Conservation (phyloP, 2,329 filamentous ascomycete species). For the Lecanicillium sp. region DNA sequence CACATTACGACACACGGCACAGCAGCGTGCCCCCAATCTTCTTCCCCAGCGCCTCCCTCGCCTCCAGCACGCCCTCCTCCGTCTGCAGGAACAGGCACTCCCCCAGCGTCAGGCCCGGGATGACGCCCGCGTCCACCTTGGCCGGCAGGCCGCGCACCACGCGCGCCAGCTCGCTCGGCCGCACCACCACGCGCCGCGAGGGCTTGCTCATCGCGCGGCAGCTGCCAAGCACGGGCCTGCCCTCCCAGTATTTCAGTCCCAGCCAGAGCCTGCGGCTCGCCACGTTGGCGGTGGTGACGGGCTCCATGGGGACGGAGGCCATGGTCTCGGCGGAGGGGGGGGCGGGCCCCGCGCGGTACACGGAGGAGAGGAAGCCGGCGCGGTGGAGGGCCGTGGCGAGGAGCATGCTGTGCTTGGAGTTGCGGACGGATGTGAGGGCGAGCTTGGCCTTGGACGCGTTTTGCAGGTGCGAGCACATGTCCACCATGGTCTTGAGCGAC, state of each 20-base stretch:
- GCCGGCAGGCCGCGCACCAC: conserved; percentile 64
- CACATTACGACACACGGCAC: conserved; percentile 61
- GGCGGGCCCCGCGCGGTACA: conserved; percentile 62
- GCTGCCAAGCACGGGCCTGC: conserved; percentile 67
- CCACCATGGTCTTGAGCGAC: conserved; percentile 62
- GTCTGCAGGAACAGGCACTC: conserved; percentile 80
- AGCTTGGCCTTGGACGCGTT: conserved; percentile 82
- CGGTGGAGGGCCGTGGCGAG: conserved; percentile 74
- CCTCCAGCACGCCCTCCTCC: conserved; percentile 71
- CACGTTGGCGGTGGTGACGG: conserved; percentile 64
- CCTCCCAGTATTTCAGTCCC: conserved; percentile 84
- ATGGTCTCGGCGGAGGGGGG: conserved; percentile 44
- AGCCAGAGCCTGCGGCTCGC: conserved; percentile 75
- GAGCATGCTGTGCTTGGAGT: conserved; percentile 72
- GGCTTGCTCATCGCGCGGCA: conserved; percentile 67
- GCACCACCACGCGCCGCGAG: conserved; percentile 63
- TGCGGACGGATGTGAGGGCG: conserved; percentile 74
- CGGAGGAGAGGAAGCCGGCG: conserved; percentile 72
- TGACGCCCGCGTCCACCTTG: conserved; percentile 52
- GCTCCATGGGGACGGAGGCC: conserved; percentile 42
- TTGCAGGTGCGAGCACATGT: conserved; percentile 86
- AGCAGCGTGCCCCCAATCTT: conserved; percentile 75
- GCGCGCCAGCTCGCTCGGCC: conserved; percentile 53
- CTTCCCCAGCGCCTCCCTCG: conserved; percentile 73
- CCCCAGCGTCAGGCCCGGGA: conserved; percentile 70